A percentile compares a stretch with the other conserved stretches of the same genome.
Conservation (phyloP, 2,329 filamentous ascomycete genomes). For the Penicillium psychrosexuale region DNA sequence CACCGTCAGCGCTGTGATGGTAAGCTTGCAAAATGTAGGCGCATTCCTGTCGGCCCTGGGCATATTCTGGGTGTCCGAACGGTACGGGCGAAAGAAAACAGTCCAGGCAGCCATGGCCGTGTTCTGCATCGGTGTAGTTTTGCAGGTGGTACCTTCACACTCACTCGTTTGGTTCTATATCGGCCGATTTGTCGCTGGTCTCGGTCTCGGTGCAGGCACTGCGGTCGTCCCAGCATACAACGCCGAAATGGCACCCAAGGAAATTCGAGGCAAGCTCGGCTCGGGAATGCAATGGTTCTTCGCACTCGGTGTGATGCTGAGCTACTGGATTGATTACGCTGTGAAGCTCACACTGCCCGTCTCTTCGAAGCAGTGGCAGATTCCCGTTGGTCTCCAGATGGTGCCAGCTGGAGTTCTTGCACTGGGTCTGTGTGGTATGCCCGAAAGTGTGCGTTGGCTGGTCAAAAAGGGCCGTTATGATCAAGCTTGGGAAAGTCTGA, state of each 20-base stretch:
- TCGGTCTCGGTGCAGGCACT: constrained; percentile 48
- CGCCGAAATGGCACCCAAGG: constrained; percentile 44
- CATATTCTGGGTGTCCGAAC: constrained; percentile 47
- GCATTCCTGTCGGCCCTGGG: constrained; percentile 53
- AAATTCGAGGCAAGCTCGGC: constrained; percentile 41
- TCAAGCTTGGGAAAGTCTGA: constrained; percentile 47
- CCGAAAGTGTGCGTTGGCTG: constrained; percentile 50
- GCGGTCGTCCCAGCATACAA: constrained; percentile 43
- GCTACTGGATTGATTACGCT: constrained; percentile 51
- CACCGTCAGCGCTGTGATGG: constrained; percentile 46
- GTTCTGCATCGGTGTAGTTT: constrained; percentile 38
- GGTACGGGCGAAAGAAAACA: constrained; percentile 45
- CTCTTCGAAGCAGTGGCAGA: constrained; percentile 50
- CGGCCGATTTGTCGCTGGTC: constrained; percentile 46
- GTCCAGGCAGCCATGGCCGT: constrained; percentile 46
- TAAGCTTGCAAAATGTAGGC: constrained; percentile 51
- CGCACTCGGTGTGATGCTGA: constrained; percentile 36
- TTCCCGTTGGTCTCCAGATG: constrained; percentile 48
- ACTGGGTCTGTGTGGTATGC: constrained; percentile 49
- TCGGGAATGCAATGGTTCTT: constrained; percentile 39
- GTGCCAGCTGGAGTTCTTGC: constrained; percentile 49
- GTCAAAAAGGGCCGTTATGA: constrained; percentile 49
- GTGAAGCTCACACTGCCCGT: constrained; percentile 40
- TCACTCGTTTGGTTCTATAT: constrained; percentile 47
- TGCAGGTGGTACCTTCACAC: constrained; percentile 50